These are phyloP conservation scores for Cladosporium sphaerospermum DNA, from an alignment of 2,329 filamentous ascomycete genomes.

Conservation along the genomic window DNA sequence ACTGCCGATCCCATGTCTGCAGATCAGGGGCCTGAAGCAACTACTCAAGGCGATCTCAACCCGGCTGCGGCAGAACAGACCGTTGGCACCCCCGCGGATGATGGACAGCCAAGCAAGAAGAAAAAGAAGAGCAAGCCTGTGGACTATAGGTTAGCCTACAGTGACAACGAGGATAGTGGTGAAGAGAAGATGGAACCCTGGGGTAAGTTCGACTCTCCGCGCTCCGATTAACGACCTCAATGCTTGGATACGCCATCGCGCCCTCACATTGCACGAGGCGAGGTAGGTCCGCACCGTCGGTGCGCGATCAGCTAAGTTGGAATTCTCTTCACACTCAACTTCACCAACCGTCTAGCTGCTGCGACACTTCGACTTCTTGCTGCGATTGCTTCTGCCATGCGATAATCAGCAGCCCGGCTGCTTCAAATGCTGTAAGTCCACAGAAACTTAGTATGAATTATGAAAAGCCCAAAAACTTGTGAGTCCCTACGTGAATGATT, in stretches of 20 bases:
- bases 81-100: background rate
- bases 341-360: too few relatives aligned
- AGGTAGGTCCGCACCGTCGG: slow-evolving; percentile 9
- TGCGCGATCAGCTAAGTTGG: slow-evolving; percentile 10
- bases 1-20: slow-evolving; percentile 3
- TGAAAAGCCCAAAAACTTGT: slow-evolving; percentile 4
- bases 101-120: slow-evolving; percentile 10
- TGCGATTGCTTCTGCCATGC: background rate
- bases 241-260: background rate
- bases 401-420: slow-evolving; percentile 3
- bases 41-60: background rate
- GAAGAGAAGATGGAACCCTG: slow-evolving; percentile 84
- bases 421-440: slow-evolving; percentile 8
- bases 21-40: background rate
- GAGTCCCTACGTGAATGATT: background rate
- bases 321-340: background rate
- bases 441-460: slow-evolving; percentile 8
- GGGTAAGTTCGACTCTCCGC: slow-evolving; percentile 13
- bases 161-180: slow-evolving; percentile 70
- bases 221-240: background rate
- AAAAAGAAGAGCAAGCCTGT: slow-evolving; percentile 44
- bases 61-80: background rate
- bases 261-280: background rate
- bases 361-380: background rate
- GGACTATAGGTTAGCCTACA: slow-evolving; percentile 65